Conservation (phyloP, 345 rosid species). For the Chamaenerion angustifolium region DNA sequence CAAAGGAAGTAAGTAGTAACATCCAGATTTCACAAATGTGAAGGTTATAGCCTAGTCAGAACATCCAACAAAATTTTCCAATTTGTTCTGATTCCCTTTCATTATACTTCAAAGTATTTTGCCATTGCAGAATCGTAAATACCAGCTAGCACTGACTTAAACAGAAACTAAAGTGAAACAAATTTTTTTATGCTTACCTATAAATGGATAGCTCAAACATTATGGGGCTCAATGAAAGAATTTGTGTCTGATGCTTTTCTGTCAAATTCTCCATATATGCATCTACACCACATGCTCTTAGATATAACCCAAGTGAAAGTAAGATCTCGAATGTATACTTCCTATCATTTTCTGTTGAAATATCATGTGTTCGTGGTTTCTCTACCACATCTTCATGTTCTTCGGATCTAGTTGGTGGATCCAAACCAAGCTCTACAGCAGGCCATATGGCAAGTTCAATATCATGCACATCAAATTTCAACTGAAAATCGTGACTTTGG, state of each 20-base stretch:
- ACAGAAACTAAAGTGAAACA: neutral
- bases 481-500: constrained; percentile 23
- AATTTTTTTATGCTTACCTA: constrained; percentile 32
- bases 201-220: constrained; percentile 38
- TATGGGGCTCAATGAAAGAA: constrained; percentile 48
- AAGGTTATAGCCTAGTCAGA: too few relatives aligned
- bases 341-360: constrained; percentile 29
- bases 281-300: constrained; percentile 49
- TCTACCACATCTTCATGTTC: constrained; percentile 26
- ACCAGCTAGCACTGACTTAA: neutral
- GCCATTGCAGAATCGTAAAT: neutral
- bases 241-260: constrained; percentile 28
- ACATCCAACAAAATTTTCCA: too few relatives aligned
- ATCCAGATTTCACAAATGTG: too few relatives aligned
- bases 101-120: neutral
- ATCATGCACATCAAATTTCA: constrained; percentile 53
- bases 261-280: constrained; percentile 34
- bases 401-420: constrained; percentile 16
- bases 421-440: constrained; percentile 26
- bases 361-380: constrained; percentile 35
- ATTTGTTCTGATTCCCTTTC: too few relatives aligned
- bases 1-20: too few relatives aligned
- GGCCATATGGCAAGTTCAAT: constrained; percentile 59
- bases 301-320: constrained; percentile 33
- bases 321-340: constrained; percentile 42